phyloP scores from a whole-genome alignment of 306 rosid genomes.

The Fragaria ananassa region DNA sequence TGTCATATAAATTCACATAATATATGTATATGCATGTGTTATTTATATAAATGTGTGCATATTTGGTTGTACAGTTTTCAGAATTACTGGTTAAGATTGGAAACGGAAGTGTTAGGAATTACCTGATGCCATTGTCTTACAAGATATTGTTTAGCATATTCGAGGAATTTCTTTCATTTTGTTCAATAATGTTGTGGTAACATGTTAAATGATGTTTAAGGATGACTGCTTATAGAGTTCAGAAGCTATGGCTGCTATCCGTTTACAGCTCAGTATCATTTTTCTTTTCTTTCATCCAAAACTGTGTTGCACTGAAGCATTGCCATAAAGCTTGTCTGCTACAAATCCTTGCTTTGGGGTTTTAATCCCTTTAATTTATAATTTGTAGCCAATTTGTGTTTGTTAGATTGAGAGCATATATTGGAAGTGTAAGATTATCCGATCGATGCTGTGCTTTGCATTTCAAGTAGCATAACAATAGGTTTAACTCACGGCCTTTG shows the following conservation, averaged over 20 bases:
- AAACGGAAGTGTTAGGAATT: not conserved
- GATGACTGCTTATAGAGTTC: not conserved
- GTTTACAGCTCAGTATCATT: not conserved
- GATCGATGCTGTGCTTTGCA: not conserved
- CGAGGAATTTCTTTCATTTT: not conserved
- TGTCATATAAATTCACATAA: not conserved
- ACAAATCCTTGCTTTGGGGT: not conserved
- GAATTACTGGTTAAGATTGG: not conserved
- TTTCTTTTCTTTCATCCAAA: not conserved
- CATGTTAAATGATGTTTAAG: not conserved
- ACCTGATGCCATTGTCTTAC: not conserved
- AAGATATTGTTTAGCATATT: not conserved
- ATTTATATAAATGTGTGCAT: not conserved
- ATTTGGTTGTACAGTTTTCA: not conserved
- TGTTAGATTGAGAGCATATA: not conserved
- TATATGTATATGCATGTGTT: too few relatives aligned
- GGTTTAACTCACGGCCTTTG: constrained; percentile 14
- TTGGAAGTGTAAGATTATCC: not conserved
- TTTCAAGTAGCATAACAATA: constrained; percentile 18
- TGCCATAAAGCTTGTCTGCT: not conserved
- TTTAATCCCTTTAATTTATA: not conserved
- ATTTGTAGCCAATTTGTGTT: not conserved
- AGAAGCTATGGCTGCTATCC: not conserved
- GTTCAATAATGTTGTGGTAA: not conserved
- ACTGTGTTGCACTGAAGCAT: not conserved